A percentile compares a stretch with the other conserved stretches of the same genome.
Evolutionary conservation across 306 rosid genomes (phyloP).

Genomic region (Pterocarpus macrocarpus): DNA sequence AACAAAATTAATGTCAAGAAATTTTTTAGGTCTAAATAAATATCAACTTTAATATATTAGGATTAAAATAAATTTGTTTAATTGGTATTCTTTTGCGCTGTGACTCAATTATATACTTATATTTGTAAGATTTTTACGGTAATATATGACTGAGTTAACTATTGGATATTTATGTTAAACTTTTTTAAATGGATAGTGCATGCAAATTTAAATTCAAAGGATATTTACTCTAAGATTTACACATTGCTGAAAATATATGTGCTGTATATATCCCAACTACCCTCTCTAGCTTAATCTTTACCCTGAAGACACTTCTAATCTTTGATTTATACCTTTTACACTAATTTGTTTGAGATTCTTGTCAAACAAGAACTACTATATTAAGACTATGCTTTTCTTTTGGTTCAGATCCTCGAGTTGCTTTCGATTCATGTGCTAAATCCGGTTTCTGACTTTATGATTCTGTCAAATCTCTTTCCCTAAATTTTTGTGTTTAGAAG

Average conservation of each 20-base stretch:
- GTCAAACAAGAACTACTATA: not conserved
- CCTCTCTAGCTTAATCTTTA: slow-evolving; percentile 14
- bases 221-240: slow-evolving; percentile 19
- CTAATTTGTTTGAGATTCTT: slow-evolving; percentile 11
- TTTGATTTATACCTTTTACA: not conserved
- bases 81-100: no score
- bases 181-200: no score
- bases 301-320: not conserved
- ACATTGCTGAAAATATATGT: slow-evolving; percentile 34
- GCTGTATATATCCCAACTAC: slow-evolving; percentile 16
- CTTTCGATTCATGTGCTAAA: slow-evolving; percentile 30
- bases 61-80: no score
- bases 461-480: not conserved
- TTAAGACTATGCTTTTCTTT: not conserved
- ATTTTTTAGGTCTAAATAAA: no score
- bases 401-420: slow-evolving; percentile 19
- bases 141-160: no score
- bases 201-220: no score
- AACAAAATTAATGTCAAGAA: no score
- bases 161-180: no score
- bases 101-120: no score
- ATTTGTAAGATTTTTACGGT: no score
- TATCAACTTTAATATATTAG: no score
- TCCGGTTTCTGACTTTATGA: not conserved
- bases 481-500: slow-evolving; percentile 13